phyloP scores from a whole-genome alignment of 2,329 filamentous ascomycete species.

The Fusarium musae region DNA sequence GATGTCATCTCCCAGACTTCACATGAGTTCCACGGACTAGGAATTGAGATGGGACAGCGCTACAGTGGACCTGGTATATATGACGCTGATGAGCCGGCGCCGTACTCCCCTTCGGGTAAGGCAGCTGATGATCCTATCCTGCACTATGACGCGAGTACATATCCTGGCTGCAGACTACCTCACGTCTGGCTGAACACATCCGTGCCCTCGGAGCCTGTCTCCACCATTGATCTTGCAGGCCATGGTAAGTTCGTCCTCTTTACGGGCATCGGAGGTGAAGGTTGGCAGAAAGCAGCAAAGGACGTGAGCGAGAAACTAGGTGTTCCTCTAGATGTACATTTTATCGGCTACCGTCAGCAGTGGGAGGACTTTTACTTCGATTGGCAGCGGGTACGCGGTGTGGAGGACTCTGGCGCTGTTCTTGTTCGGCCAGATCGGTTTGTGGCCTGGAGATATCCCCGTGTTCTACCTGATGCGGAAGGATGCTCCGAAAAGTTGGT shows the following conservation, averaged over 20 bases:
- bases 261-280: not conserved
- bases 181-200: not conserved
- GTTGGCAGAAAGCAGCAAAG: not conserved
- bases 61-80: not conserved
- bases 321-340: not conserved
- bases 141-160: not conserved
- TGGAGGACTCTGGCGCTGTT: not conserved
- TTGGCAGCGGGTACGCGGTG: not conserved
- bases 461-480: not conserved
- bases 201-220: not conserved
- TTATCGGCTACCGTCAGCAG: not conserved
- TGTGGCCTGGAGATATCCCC: not conserved
- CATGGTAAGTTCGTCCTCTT: not conserved
- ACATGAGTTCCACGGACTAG: not conserved
- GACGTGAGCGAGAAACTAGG: not conserved
- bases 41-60: not conserved
- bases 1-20: not conserved
- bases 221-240: not conserved
- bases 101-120: not conserved
- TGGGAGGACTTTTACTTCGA: not conserved
- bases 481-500: not conserved
- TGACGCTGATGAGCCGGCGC: not conserved
- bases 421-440: not conserved
- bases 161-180: not conserved
- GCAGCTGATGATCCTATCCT: not conserved